Base-by-base conservation (phyloP, 176 grass and related monocot genomes). In the Aegilops speltoides region DNA sequence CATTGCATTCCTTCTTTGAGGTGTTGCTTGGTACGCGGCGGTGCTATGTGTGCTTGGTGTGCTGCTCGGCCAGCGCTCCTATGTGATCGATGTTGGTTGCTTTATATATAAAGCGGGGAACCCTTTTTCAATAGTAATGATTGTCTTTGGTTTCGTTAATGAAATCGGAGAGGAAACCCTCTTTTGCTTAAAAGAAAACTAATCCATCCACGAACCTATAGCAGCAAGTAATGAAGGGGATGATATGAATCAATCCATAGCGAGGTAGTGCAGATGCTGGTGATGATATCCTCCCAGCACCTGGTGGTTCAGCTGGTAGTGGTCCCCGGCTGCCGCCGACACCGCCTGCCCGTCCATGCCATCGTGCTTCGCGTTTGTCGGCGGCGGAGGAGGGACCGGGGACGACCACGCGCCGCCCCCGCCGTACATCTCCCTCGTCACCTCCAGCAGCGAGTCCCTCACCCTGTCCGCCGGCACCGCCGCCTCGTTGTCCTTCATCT, bases 391-490 rank as follows among this genome's bases (percentile, higher is more conserved):
- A 3, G 41, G 72, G 1, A 75, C 3, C 43, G 73, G 73, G 7
- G 73, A 87, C 19, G 88, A 69, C 93, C 87, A 91, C 15, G 68
- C 69, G 59, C 73, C 82, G 26, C 36, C 75, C 75, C 73, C 82
- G 43, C 64, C 79, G 57, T 76, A 89, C 15, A 89, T 69, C 80
- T 93, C 90, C 68, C 94, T 79, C 9, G 92, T 96, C 67, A 96
- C 93, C 77, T 92, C 92, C n/a, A 98, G 85, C 83, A 98, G 85
- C 11, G 92, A 91, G 74, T 98, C 91, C 80, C 94, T 80, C 54
- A 98, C 88, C 85, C 91, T 91, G 64, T 96, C 94, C 36, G 88
- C 92, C 76, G 92, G 90, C 85, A 96, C 79, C 50, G 87, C 92
- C 87, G 83, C 43, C 83, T 90, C 88, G 10, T 59, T 91, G 36